Evolutionary conservation across 768 basidiomycete genomes (phyloP), one percentile per base, ranked within the genome.

Genomic region (Auriscalpium orientale): DNA sequence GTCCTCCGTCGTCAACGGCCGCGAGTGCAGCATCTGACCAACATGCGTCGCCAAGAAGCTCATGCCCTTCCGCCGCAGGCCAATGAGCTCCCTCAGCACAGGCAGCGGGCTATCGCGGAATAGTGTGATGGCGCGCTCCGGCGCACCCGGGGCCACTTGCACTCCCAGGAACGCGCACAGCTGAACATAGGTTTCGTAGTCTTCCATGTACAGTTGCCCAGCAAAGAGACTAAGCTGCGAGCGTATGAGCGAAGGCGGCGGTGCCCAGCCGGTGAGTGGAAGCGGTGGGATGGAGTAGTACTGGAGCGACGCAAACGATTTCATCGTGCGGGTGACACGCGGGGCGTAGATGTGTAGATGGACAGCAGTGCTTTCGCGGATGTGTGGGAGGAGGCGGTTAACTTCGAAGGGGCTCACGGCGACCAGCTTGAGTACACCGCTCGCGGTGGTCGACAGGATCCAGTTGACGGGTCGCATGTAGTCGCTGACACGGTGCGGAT

Each of bases 181-280:
- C 40, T 44, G 50, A 36, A 46, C 51, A 18, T 60, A 60, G 20
- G 54, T 56, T 33, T 49, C 50, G 47, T 37, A 49, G n/a, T 18
- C 50, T 21, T 60, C 59, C 2, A 60, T 54, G 53, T 54, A 60
- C 5, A 60, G 59, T 35, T 60, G 56, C 1, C 59, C 59, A 15
- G 57, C 49, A 5, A 52, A 60, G 4, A 58, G 33, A 43, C 54
- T 51, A 10, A 59, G 46, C n/a, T 50, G 38, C 6, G 37, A 49
- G 16, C 45, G 21, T 7, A 60, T 28, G 34, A 58, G 56, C 10
- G 40, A n/a, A 0, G 59, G 59, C 13, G 43, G 10, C 2, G 20
- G 20, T 57, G 56, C 52, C 16, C n/a, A 16, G 22, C 22, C 22
- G 21, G 44, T 22, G 7, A 11, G n/a, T 1, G n/a, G 21, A 11